phyloP scores from a whole-genome alignment of 2,329 filamentous ascomycete genomes.

The Penicillium sp. region DNA sequence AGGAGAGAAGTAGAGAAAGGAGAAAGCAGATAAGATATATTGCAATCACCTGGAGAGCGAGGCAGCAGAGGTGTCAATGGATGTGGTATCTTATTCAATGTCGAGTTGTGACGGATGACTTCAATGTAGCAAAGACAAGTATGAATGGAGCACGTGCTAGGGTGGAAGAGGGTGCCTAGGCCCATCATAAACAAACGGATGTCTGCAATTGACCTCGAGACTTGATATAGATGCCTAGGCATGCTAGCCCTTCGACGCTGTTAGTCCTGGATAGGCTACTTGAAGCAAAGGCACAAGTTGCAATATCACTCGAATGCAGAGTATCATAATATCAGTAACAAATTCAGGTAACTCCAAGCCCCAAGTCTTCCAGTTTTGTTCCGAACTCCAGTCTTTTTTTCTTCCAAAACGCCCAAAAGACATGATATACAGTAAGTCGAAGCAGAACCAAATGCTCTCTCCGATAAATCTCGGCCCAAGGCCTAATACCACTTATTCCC shows the following conservation, averaged over 20 bases:
- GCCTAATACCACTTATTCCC: constrained; percentile 58
- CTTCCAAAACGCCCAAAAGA: background rate
- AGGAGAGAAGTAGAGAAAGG: too few relatives aligned
- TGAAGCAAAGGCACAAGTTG: background rate
- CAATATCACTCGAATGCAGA: background rate
- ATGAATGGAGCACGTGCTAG: background rate
- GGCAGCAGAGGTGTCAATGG: background rate
- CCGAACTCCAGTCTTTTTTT: background rate
- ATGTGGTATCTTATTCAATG: background rate
- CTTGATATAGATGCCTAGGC: background rate
- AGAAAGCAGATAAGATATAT: background rate
- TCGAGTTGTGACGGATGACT: background rate
- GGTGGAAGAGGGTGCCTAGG: background rate
- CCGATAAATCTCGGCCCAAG: background rate
- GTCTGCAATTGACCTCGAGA: background rate
- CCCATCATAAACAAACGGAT: too few relatives aligned
- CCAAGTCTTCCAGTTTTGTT: background rate
- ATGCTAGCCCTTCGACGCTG: background rate
- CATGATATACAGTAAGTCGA: background rate
- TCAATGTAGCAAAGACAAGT: background rate
- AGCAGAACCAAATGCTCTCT: background rate
- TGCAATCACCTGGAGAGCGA: background rate
- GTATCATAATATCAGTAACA: background rate
- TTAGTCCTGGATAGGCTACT: background rate
- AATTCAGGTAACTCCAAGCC: background rate